These are phyloP conservation scores for Arachis hypogaea DNA, from an alignment of 306 rosid species.

Conservation along the genomic window DNA sequence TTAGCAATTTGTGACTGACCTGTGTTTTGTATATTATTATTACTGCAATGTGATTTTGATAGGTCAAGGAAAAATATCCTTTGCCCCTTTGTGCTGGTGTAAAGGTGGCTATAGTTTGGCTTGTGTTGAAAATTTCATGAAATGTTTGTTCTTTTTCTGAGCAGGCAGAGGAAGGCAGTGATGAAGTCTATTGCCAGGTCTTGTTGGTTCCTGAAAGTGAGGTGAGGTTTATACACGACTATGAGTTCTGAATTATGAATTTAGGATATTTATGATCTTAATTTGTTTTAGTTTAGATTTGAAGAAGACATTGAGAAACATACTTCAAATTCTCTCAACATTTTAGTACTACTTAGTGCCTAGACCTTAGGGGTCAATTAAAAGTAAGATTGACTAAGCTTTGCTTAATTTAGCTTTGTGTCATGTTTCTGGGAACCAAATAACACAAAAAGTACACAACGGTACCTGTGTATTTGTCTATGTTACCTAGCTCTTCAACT, in stretches of 20 bases:
- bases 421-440: conserved; percentile 6
- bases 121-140: conserved; percentile 29
- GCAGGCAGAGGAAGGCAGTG: conserved; percentile 96
- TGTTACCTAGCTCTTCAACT: conserved; percentile 22
- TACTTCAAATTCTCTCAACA: conserved; percentile 11
- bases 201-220: conserved; percentile 84
- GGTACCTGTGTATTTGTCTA: conserved; percentile 1
- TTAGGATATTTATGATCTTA: not conserved
- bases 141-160: conserved; percentile 33
- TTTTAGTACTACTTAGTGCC: not conserved
- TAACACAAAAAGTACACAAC: not conserved
- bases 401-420: conserved; percentile 28
- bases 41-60: conserved; percentile 23
- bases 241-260: too few species aligned
- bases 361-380: not conserved
- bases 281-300: conserved; percentile 29
- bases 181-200: conserved; percentile 91
- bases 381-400: conserved; percentile 18
- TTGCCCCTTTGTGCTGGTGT: not conserved
- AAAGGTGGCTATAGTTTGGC: not conserved
- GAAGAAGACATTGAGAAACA: conserved; percentile 32
- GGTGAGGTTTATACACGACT: conserved; percentile 53
- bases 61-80: not conserved
- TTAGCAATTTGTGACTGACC: not conserved
- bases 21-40: not conserved